phyloP scores from a whole-genome alignment of 2,329 filamentous ascomycete species.

The Botrytis paeoniae region DNA sequence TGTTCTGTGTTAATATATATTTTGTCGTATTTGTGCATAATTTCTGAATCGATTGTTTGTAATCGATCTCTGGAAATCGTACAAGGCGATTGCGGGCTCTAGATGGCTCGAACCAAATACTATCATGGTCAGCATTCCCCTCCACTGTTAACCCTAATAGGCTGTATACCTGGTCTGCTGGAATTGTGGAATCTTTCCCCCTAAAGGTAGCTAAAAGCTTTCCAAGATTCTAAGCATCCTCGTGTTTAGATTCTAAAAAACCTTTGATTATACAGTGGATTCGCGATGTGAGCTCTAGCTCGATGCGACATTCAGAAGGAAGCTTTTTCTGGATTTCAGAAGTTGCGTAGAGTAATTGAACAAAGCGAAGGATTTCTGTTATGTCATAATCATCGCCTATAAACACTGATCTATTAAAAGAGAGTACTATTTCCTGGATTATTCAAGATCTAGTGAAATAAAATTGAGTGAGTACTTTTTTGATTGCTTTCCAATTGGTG shows the following conservation, averaged over 20 bases:
- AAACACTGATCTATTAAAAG: not conserved
- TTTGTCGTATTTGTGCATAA: not conserved
- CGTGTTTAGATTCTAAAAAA: no score
- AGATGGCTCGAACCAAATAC: no score
- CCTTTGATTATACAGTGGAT: no score
- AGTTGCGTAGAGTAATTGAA: not conserved
- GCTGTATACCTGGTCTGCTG: not conserved
- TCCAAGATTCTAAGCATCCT: not conserved
- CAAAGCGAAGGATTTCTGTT: not conserved
- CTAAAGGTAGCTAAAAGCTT: not conserved
- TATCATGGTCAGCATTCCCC: no score
- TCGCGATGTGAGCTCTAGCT: not conserved
- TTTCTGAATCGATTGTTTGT: not conserved
- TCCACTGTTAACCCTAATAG: not conserved
- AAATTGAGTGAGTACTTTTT: not conserved
- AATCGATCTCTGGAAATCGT: not conserved
- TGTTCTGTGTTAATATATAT: rapidly evolving
- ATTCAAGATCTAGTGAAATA: not conserved
- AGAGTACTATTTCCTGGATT: not conserved
- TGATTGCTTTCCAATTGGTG: not conserved
- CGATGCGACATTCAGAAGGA: not conserved
- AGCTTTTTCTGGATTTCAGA: no score
- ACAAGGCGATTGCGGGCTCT: no score
- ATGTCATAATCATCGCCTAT: not conserved
- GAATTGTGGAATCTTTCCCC: not conserved